Conservation (phyloP, 139 green algal genomes). For the Chlorella sp. region DNA sequence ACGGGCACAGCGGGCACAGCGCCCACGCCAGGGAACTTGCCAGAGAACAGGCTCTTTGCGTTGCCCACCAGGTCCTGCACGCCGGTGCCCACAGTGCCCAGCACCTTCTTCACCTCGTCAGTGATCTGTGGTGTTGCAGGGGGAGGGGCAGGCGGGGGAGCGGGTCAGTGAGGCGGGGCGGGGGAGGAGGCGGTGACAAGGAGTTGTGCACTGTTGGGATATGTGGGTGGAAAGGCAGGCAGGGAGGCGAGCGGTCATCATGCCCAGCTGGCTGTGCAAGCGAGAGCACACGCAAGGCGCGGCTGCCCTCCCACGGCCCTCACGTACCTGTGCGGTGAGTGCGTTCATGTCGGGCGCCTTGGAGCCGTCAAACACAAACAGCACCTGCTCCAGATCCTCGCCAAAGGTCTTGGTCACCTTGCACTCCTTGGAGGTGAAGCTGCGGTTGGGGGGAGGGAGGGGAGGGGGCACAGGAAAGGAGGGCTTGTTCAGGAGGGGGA, state of each 20-base stretch:
- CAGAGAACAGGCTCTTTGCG: background rate
- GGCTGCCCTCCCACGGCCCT: background rate
- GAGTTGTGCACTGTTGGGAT: background rate
- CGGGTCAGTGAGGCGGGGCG: too few species aligned
- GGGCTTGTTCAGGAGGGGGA: background rate
- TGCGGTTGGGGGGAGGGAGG: background rate
- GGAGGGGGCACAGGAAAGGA: too few species aligned
- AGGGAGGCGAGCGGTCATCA: background rate
- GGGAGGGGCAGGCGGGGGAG: background rate
- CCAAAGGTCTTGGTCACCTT: conserved; percentile 44
- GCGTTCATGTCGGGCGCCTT: conserved; percentile 11
- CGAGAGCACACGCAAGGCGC: too few species aligned
- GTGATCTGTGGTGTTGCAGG: conserved; percentile 5
- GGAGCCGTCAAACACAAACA: conserved; percentile 47
- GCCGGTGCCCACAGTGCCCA: conserved; percentile 27
- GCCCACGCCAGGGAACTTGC: background rate
- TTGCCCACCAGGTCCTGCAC: background rate
- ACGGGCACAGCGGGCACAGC: background rate
- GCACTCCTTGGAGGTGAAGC: conserved; percentile 45
- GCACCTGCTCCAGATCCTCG: conserved; percentile 28
- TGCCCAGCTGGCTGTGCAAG: background rate
- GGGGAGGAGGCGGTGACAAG: too few species aligned
- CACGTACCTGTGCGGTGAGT: conserved; percentile 25
- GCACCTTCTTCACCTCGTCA: conserved; percentile 31
- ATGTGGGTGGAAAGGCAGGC: background rate